Evolutionary conservation across 1,284 basidiomycete genomes (phyloP).

Genomic region (Apiotrichum porosum): DNA sequence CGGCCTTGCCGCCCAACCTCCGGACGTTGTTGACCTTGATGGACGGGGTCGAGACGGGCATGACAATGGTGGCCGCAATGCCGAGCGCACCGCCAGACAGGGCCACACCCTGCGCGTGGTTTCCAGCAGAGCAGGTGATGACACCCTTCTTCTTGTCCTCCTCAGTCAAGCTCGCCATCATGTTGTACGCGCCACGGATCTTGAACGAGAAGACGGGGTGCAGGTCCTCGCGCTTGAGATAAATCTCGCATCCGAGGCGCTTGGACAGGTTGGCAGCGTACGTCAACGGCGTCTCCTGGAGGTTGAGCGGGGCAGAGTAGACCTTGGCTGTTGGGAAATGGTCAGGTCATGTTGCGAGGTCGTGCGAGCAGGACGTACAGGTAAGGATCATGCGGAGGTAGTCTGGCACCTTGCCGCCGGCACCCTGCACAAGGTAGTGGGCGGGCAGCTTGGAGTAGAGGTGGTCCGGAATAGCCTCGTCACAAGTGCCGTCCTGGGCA

Average conservation of each 20-base stretch:
- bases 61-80: constrained; percentile 95
- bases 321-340: constrained; percentile 60
- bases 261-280: constrained; percentile 79
- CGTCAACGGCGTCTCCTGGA: constrained; percentile 88
- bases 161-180: constrained; percentile 84
- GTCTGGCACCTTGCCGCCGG: constrained; percentile 61
- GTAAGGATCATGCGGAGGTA: constrained; percentile 90
- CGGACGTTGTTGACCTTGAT: constrained; percentile 96
- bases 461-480: constrained; percentile 43
- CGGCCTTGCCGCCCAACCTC: constrained; percentile 87
- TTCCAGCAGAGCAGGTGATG: constrained; percentile 95
- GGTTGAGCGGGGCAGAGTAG: constrained; percentile 66
- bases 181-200: constrained; percentile 96
- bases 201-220: constrained; percentile 99
- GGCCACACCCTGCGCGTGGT: constrained; percentile 98
- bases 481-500: constrained; percentile 28
- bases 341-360: neutral
- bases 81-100: constrained; percentile 79
- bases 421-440: constrained; percentile 36
- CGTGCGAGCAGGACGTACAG: constrained; percentile 41
- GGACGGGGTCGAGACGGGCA: constrained; percentile 90
- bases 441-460: constrained; percentile 45
- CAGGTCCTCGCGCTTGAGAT: constrained; percentile 95
- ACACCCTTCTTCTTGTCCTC: constrained; percentile 97
- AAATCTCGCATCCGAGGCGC: constrained; percentile 81